A percentile compares a stretch with the other conserved stretches of the same genome.
Evolutionary conservation across 306 rosid genomes (phyloP).

Genomic region (Ammopiptanthus mongolicus): DNA sequence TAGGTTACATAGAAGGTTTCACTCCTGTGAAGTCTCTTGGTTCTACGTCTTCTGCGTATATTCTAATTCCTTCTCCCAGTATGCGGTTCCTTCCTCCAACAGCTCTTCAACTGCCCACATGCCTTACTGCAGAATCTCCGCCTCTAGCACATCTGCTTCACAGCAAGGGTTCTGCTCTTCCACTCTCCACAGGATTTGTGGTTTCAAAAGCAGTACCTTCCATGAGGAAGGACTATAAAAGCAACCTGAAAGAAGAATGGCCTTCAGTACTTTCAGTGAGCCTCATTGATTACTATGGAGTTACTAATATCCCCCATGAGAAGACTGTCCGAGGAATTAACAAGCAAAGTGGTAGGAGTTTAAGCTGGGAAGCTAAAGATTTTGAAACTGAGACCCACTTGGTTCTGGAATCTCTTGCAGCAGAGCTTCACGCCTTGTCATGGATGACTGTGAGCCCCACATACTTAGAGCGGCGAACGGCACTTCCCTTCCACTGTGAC

Average conservation of each 20-base stretch:
- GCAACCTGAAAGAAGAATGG: constrained; percentile 88
- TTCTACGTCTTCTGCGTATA: constrained; percentile 68
- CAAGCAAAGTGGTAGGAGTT: constrained; percentile 66
- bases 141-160: constrained; percentile 98
- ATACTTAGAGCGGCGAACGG: constrained; percentile 80
- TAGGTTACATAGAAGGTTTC: constrained; percentile 78
- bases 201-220: constrained; percentile 92
- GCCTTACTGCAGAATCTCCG: constrained; percentile 98
- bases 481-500: constrained; percentile 94
- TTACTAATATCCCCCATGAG: constrained; percentile 59
- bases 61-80: constrained; percentile 94
- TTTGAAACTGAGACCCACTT: constrained; percentile 74
- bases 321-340: constrained; percentile 52
- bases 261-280: constrained; percentile 84
- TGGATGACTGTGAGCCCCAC: constrained; percentile 98
- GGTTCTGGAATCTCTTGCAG: constrained; percentile 81
- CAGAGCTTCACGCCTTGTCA: constrained; percentile 94
- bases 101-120: constrained; percentile 87
- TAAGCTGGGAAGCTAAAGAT: constrained; percentile 66
- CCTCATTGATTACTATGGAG: constrained; percentile 89
- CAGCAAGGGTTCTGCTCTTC: constrained; percentile 96
- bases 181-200: constrained; percentile 83
- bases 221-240: constrained; percentile 73
- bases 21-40: constrained; percentile 98
- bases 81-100: constrained; percentile 93